These are phyloP conservation scores for Rhizophora mangle DNA, from an alignment of 345 rosid species.

Conservation along the genomic window DNA sequence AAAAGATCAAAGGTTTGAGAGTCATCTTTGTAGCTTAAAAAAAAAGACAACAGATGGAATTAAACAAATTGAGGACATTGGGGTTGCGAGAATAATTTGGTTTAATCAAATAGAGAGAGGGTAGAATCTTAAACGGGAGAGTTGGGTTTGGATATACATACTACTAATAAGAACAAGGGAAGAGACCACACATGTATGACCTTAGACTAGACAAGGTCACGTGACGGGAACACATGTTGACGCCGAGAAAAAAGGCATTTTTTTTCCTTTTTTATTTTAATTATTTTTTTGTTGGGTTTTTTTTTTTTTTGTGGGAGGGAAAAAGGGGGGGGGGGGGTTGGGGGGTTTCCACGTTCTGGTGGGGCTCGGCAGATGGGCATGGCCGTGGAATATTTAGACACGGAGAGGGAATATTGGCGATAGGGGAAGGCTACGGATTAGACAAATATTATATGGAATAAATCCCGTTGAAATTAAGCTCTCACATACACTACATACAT, in stretches of 20 bases:
- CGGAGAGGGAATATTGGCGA: slow-evolving; percentile 40
- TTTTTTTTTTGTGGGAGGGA: neutral
- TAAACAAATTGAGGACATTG: neutral
- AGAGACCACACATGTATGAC: slow-evolving; percentile 17
- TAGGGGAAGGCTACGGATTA: slow-evolving; percentile 34
- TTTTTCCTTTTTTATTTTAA: neutral
- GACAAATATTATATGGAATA: slow-evolving; percentile 41
- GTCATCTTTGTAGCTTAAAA: slow-evolving; percentile 10
- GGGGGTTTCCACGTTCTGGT: slow-evolving; percentile 10
- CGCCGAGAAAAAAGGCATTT: slow-evolving; percentile 67
- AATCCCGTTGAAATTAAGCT: neutral
- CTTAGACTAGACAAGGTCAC: slow-evolving; percentile 48
- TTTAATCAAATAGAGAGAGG: neutral
- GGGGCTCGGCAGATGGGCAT: slow-evolving; percentile 48
- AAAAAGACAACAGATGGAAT: neutral
- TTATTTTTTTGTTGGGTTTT: neutral
- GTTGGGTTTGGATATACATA: neutral
- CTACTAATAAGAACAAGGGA: slow-evolving; percentile 11
- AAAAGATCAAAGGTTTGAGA: slow-evolving; percentile 21
- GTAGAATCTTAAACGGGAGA: slow-evolving; percentile 7
- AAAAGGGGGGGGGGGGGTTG: no score
- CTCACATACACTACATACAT: no score
- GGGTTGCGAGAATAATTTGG: neutral
- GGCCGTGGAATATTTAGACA: slow-evolving; percentile 41
- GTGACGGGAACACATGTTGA: slow-evolving; percentile 55